Conservation (phyloP, 163 green algal species). For the Scenedesmus sp. region DNA sequence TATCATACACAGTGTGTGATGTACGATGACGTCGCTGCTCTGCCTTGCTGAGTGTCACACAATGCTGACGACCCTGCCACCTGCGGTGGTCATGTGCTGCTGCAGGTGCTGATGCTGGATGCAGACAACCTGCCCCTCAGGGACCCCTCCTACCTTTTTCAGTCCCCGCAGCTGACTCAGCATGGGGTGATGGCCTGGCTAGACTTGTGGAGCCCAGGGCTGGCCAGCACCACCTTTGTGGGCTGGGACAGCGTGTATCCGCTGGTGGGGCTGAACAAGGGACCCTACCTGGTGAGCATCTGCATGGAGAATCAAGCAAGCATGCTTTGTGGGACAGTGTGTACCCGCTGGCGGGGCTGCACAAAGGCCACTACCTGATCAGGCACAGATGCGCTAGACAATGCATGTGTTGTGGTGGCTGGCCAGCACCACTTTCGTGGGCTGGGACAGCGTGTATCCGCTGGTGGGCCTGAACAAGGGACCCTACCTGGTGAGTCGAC, state of each 20-base stretch:
- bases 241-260: not conserved
- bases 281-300: conserved; percentile 13
- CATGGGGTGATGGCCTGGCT: conserved; percentile 63
- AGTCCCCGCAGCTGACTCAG: not conserved
- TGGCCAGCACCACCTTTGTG: conserved; percentile 19
- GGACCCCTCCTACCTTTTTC: conserved; percentile 60
- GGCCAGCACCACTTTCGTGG: too few relatives aligned
- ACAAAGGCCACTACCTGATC: conserved; percentile 1
- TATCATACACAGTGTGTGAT: too few relatives aligned
- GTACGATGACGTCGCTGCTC: not conserved
- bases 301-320: not conserved
- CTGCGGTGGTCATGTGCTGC: not conserved
- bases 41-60: not conserved
- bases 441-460: not conserved
- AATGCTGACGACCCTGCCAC: not conserved
- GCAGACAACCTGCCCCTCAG: conserved; percentile 65
- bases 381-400: not conserved
- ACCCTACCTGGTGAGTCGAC: conserved; percentile 3
- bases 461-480: not conserved
- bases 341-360: not conserved
- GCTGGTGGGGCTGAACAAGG: conserved; percentile 10
- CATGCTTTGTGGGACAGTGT: not conserved
- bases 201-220: conserved; percentile 22
- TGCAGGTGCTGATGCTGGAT: conserved; percentile 70
- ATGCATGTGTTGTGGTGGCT: too few relatives aligned